phyloP scores from a whole-genome alignment of 108 stramenopile species.

The Aureococcus anophagefferens region DNA sequence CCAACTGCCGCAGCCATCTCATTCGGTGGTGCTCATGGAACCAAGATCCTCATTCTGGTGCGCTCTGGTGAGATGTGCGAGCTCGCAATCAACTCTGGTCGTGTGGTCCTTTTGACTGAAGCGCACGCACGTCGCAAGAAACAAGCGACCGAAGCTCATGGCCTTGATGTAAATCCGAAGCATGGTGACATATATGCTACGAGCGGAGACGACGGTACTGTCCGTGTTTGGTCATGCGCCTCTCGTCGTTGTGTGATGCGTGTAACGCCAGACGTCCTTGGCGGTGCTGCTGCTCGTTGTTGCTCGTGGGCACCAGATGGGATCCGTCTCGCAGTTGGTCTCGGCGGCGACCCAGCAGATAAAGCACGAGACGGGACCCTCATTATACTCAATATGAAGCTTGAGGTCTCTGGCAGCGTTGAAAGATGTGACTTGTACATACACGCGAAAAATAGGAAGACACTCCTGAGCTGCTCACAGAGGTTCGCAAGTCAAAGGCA shows the following conservation, averaged over 20 bases:
- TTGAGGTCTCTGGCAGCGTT: no score
- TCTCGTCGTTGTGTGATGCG: no score
- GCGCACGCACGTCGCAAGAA: no score
- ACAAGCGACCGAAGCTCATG: neutral
- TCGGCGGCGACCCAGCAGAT: neutral
- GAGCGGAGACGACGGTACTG: conserved; percentile 10
- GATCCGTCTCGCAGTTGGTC: neutral
- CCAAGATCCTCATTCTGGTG: neutral
- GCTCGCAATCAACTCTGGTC: no score
- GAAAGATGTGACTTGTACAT: no score
- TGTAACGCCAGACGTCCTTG: no score
- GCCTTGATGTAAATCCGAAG: conserved; percentile 8
- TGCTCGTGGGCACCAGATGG: no score
- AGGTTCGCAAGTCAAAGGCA: neutral
- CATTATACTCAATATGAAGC: neutral
- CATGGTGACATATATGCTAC: conserved; percentile 9
- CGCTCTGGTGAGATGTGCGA: neutral
- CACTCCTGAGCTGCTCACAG: neutral
- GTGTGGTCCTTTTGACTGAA: no score
- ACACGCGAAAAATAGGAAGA: no score
- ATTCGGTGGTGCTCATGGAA: no score
- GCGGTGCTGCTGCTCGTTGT: no score
- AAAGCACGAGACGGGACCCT: neutral
- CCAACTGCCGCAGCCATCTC: no score
- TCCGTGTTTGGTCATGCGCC: conserved; percentile 5